Base-by-base conservation (phyloP, 2,329 filamentous ascomycete genomes). In the Sporothrix mexicana region DNA sequence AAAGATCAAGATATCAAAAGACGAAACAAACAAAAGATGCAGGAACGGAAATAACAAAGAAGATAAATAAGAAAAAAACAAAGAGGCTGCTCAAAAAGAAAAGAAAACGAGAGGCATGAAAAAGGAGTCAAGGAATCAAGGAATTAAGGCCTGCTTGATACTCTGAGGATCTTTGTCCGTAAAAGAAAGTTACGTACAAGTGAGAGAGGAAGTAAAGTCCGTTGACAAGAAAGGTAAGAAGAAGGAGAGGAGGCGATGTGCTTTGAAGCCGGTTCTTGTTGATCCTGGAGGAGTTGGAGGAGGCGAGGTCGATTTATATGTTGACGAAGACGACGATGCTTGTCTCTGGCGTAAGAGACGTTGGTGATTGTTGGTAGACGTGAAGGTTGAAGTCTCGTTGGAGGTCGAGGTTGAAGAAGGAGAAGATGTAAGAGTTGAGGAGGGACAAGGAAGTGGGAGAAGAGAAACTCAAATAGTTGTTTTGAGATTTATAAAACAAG, bases 261-360 rank as follows among this genome's bases (percentile, higher is more conserved):
- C 20, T 61, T 17, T 47, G 30, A 43, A 15, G 41, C 62, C 17
- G 55, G 36, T 23, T 36, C 57, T 62, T 70, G 69, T 62, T 70
- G 69, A 70, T 70, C 69, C 69, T 62, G 68, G 36, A 62, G 69
- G 68, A 70, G 55, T 51, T 47, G 55, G 41, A 30, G 53, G 9
- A 10, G 67, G 67, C 36, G 51, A 57, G 30, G 51, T 45, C 36
- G 67, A 59, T 43, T 70, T 70, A 70, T 70, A 70, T 62, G 69
- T 20, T 43, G 59, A 55, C 17, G 25, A 53, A 17, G 43, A 15
- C n/a, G 68, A 47, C 41, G 51, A n/a, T 23, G 43, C 45, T 64
- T 8, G 36, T 45, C 5, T 53, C 30, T 64, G 59, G 59, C 59
- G 59, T 43, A 17, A 13, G 59, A 23, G 59, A 41, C 8, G 30